Evolutionary conservation across 208 protist species (phyloP).

Genomic region (Borovskyia barvae): DNA sequence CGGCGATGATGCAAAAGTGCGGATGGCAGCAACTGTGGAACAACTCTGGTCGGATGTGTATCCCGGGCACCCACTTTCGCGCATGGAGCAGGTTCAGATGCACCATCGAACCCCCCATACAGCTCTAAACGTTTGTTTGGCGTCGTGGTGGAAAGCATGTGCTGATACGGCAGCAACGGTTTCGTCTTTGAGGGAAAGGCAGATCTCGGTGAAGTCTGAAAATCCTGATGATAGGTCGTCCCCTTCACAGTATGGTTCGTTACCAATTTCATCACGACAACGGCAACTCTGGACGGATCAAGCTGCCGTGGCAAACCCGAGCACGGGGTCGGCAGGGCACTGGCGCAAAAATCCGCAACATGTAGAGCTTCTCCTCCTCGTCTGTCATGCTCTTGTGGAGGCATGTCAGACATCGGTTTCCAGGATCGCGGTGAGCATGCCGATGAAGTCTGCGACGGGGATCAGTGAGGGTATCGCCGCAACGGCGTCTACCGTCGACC

Average conservation of each 20-base stretch:
- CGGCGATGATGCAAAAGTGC: not conserved
- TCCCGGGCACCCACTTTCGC: not conserved
- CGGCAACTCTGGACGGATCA: too few species aligned
- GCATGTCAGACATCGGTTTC: conserved; percentile 3
- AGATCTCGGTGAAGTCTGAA: not conserved
- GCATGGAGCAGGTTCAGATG: not conserved
- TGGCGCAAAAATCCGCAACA: too few species aligned
- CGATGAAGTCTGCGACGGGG: too few species aligned
- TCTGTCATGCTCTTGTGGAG: too few species aligned
- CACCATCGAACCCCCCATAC: conserved; percentile 11
- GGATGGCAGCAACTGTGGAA: not conserved
- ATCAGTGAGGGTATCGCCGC: too few species aligned
- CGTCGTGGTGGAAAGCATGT: conserved; percentile 8
- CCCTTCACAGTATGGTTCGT: too few species aligned
- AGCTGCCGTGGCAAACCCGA: too few species aligned
- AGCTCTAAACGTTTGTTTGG: conserved; percentile 6
- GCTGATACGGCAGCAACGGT: not conserved
- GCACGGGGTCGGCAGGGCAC: too few species aligned
- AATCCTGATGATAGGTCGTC: too few species aligned
- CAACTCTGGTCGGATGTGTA: not conserved
- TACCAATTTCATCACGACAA: too few species aligned
- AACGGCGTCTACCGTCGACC: not conserved
- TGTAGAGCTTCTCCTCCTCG: too few species aligned
- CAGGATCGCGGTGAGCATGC: not conserved
- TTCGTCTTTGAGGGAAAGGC: not conserved